Percentiles rank a stretch among this genome's conserved stretches.
These are phyloP conservation scores for Diaporthe nobilis DNA, from an alignment of 2,329 filamentous ascomycete species.

Conservation along the genomic window DNA sequence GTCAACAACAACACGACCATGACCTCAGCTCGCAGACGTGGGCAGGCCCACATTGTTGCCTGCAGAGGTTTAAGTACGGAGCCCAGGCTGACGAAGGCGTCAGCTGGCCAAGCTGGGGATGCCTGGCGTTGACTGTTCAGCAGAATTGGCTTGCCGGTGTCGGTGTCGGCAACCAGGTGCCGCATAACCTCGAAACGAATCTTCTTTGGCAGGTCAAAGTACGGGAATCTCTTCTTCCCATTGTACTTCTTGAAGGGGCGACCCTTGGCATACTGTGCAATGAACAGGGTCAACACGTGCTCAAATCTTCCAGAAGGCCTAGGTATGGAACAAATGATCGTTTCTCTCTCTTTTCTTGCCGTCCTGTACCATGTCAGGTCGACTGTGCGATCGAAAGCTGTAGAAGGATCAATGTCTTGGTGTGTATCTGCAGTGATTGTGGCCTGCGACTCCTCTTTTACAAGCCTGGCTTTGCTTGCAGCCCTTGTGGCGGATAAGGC, in stretches of 20 bases:
- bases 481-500: neutral
- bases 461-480: neutral
- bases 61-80: conserved; percentile 46
- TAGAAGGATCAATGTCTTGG: conserved; percentile 46
- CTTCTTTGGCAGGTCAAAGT: conserved; percentile 45
- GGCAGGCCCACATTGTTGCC: conserved; percentile 51
- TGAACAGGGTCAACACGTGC: conserved; percentile 33
- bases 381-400: conserved; percentile 45
- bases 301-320: conserved; percentile 40
- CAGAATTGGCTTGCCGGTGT: conserved; percentile 45
- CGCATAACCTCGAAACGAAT: conserved; percentile 46
- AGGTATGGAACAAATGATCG: conserved; percentile 18
- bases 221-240: conserved; percentile 38
- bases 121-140: conserved; percentile 50
- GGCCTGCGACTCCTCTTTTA: neutral
- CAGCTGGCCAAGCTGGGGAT: conserved; percentile 52
- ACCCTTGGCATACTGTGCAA: conserved; percentile 28
- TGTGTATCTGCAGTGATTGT: neutral
- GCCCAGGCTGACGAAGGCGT: conserved; percentile 51
- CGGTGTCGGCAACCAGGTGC: conserved; percentile 42
- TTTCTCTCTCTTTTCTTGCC: conserved; percentile 13
- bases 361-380: conserved; percentile 44
- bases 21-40: conserved; percentile 54
- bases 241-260: conserved; percentile 10
- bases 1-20: conserved; percentile 53